Evolutionary conservation across 2,329 filamentous ascomycete species (phyloP), one percentile per base, ranked within the genome.

Genomic region (Clarireedia monteithiana): DNA sequence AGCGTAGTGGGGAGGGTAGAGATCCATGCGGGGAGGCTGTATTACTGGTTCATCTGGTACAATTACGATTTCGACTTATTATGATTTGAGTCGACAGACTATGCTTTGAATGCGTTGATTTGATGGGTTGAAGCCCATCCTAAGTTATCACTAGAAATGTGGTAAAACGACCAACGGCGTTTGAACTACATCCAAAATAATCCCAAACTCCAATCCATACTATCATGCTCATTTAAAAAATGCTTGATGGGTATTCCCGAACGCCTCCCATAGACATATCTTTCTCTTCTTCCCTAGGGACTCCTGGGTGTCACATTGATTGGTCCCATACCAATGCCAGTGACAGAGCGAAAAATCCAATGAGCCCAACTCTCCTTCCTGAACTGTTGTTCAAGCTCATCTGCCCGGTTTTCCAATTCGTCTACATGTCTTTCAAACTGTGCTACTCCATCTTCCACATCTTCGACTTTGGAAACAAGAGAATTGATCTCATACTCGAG

Each of bases 401-500:
- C 77, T 1, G 86, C 81, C 40, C 83, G 75, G 42, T 71, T 76
- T 74, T 88, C 89, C 49, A 89, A 79, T 53, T 89, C 85, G 47
- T 80, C 75, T 1, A 94, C 88, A 69, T 91, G 87, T 49, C 81
- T 78, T 70, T 91, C 88, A 69, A 95, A 95, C 59, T 91, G 86
- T 10, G 73, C 74, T 0, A 95, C 83, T 1, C 88, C 88, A 59
- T 90, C 87, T 67, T 96, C 91, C 7, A 96, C 88, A 67, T 97
- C 92, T 64, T 88, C 80, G 9, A 96, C 86, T 65, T 90, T 90
- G 48, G 85, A 83, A 49, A 84, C 78, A n/a, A 97, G 75, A 15
- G 84, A 83, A 58, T 86, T 82, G 59, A 96, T 85, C 74, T 96
- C 92, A 70, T 97, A 97, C 66, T 97, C 91, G 55, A 97, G 77